Conservation (phyloP, 768 basidiomycete genomes). For the Cubamyces lactineus region DNA sequence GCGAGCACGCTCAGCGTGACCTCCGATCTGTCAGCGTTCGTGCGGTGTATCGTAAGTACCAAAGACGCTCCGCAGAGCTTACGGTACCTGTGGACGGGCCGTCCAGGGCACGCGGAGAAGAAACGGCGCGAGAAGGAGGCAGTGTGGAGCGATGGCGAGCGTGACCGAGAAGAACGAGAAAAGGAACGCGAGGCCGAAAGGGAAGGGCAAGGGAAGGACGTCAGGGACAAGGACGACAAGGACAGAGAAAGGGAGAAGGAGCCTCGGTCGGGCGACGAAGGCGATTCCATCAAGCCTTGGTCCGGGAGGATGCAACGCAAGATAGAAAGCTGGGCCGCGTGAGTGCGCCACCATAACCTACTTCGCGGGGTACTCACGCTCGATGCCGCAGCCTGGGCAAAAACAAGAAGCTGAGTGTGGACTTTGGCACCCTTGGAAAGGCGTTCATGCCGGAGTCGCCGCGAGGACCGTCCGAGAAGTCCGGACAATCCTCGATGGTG, state of each 20-base stretch:
- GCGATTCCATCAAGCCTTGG: constrained; percentile 41
- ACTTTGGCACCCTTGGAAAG: constrained; percentile 31
- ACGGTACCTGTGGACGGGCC: constrained; percentile 41
- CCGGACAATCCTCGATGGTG: constrained; percentile 31
- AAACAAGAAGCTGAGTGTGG: constrained; percentile 39
- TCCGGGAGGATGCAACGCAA: constrained; percentile 49
- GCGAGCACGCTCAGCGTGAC: constrained; percentile 48
- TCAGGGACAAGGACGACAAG: constrained; percentile 37
- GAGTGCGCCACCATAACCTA: constrained; percentile 23
- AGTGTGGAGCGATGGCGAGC: constrained; percentile 40
- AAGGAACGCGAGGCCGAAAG: constrained; percentile 39
- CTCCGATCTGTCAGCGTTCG: constrained; percentile 55
- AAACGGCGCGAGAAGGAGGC: constrained; percentile 43
- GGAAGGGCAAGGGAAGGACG: constrained; percentile 41
- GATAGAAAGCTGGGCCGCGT: constrained; percentile 55
- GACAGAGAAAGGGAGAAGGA: constrained; percentile 34
- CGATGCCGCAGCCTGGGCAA: constrained; percentile 8
- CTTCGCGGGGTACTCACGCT: background rate
- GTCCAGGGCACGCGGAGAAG: constrained; percentile 33
- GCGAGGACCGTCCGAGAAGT: constrained; percentile 26
- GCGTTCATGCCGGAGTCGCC: constrained; percentile 28
- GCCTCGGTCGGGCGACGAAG: constrained; percentile 38
- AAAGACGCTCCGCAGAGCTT: constrained; percentile 40
- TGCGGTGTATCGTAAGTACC: constrained; percentile 44
- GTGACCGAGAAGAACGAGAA: constrained; percentile 38